Percentiles rank a stretch among this genome's conserved stretches.
Conservation (phyloP, 345 rosid species). For the Hibiscus mutabilis region DNA sequence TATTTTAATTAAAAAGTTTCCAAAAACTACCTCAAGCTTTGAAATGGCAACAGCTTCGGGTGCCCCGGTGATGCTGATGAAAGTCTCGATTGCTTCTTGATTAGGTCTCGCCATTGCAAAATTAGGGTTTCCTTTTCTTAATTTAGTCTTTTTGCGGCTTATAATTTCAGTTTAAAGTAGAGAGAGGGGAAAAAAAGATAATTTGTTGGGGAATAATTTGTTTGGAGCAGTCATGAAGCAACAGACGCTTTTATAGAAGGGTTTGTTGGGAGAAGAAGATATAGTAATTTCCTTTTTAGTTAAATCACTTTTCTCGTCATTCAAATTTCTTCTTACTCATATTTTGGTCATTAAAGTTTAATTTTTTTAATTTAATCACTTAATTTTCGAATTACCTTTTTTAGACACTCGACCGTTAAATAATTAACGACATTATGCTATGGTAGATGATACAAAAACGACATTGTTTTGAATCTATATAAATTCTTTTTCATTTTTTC, state of each 20-base stretch:
- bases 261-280: background rate
- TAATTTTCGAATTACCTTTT: no score
- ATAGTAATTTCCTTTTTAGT: background rate
- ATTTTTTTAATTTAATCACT: no score
- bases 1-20: background rate
- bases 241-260: background rate
- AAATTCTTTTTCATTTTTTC: no score
- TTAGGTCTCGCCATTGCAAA: constrained; percentile 54
- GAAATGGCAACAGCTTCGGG: constrained; percentile 56
- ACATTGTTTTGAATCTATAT: no score
- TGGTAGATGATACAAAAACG: no score
- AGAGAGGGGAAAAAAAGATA: background rate
- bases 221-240: background rate
- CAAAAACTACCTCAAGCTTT: constrained; percentile 57
- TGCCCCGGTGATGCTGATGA: constrained; percentile 80
- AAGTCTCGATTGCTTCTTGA: constrained; percentile 79
- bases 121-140: background rate
- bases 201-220: background rate
- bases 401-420: no score
- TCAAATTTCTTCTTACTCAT: no score
- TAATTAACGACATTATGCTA: no score
- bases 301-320: no score
- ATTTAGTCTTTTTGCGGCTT: background rate
- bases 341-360: no score
- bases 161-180: background rate